These are phyloP conservation scores for Houttuynia cordata DNA, from an alignment of 164 flowering plant genomes.

Conservation along the genomic window DNA sequence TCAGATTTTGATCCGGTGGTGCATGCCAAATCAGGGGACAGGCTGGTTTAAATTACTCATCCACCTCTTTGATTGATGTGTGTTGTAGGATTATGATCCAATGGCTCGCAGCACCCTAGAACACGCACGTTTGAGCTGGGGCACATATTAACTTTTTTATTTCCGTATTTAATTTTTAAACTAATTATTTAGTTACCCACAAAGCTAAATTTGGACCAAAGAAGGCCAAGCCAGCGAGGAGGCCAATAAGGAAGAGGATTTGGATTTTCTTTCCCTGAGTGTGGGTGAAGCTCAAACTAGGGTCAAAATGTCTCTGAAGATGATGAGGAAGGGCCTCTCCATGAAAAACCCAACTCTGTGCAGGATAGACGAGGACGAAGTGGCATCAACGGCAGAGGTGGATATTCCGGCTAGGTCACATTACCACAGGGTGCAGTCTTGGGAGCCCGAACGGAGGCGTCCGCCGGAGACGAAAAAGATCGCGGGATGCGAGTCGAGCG, in stretches of 20 bases:
- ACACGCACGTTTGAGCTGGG: too few species aligned
- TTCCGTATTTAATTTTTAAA: too few species aligned
- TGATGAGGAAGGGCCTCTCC: not conserved
- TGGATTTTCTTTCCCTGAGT: too few species aligned
- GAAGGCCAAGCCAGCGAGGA: not conserved
- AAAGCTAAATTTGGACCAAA: too few species aligned
- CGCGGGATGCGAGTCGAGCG: constrained; percentile 31
- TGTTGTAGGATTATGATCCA: too few species aligned
- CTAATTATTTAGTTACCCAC: too few species aligned
- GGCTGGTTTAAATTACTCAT: too few species aligned
- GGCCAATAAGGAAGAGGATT: not conserved
- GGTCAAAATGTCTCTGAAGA: not conserved
- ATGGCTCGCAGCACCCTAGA: too few species aligned
- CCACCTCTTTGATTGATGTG: too few species aligned
- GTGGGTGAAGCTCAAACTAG: not conserved
- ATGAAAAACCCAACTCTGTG: not conserved
- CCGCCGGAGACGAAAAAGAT: constrained; percentile 7
- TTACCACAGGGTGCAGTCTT: not conserved
- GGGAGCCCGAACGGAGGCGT: not conserved
- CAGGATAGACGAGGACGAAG: not conserved
- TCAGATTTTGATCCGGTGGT: too few species aligned
- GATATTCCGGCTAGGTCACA: not conserved
- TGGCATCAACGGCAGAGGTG: not conserved
- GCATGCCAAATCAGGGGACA: too few species aligned
- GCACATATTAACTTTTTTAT: too few species aligned